Base-by-base conservation (phyloP, 495 filamentous ascomycete genomes). In the Penicillium paradoxum region DNA sequence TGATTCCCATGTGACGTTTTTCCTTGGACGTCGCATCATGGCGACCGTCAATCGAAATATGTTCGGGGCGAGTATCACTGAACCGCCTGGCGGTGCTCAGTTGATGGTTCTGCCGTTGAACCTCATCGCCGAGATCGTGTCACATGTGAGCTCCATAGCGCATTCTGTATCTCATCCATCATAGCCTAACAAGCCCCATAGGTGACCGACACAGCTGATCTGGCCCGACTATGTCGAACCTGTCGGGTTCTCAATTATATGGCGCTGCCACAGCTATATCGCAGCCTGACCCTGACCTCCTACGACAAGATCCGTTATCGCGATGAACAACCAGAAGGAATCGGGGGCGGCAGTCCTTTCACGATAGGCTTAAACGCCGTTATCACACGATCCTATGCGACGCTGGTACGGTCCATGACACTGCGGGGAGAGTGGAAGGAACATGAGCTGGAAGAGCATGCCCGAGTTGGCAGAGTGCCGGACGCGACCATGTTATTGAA, bases 191-290 rank as follows among this genome's bases (percentile, higher is more conserved):
- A 17, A 3, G 7, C 6, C n/a, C 25, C 0, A 17, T 30, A 79
- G 73, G 62, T 85, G 45, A 79, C 84, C 30, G 75, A 82, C 63
- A 67, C 73, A 19, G 77, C 64, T 44, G 82, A 84, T 53, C 73
- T 84, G 14, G 79, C 81, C 21, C 71, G 80, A 33, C 55, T 82
- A 21, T 82, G 78, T 57, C 76, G 80, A 49, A 82, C 82, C 53
- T 84, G 79, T 59, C 77, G 82, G 2, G 72, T 86, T 29, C 73
- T 85, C 59, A 81, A 85, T 55, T 86, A 86, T 58, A 84, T 86
- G 80, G 69, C 76, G 39, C 70, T 84, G 3, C 83, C 83, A 6
- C 79, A 78, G 57, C 76, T 86, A 22, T 86, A 86, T 62, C 70
- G 68, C 59, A 68, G 69, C 54, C 69, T 85, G 27, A 75, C 74